A percentile compares a stretch with the other conserved stretches of the same genome.
These are phyloP conservation scores for Fomitopsis betulina DNA, from an alignment of 1,284 basidiomycete species.

Conservation along the genomic window DNA sequence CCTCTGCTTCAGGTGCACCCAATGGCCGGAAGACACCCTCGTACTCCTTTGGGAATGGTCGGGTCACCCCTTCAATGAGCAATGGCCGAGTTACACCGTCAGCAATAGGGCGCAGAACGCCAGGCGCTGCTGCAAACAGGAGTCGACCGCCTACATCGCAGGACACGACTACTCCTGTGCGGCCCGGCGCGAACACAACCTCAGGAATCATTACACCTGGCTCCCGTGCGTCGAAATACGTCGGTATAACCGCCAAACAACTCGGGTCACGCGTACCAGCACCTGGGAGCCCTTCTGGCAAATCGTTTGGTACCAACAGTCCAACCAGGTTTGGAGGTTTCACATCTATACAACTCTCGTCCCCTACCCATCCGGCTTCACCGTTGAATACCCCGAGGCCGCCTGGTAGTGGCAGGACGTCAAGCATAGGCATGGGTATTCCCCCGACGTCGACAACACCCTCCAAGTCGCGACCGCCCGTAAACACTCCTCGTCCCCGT, in stretches of 20 bases:
- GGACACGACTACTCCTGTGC: conserved; percentile 19
- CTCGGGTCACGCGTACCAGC: conserved; percentile 45
- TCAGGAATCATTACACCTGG: conserved; percentile 61
- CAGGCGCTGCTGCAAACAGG: conserved; percentile 18
- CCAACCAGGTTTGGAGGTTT: conserved; percentile 33
- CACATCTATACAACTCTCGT: conserved; percentile 22
- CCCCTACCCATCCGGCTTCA: conserved; percentile 28
- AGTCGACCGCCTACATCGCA: conserved; percentile 14
- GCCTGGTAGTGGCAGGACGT: conserved; percentile 31
- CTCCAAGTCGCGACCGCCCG: conserved; percentile 41
- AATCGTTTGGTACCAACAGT: conserved; percentile 26
- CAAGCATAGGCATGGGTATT: conserved; percentile 34
- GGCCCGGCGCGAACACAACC: conserved; percentile 24
- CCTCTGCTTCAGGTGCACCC: conserved; percentile 18
- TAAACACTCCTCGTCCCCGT: conserved; percentile 54
- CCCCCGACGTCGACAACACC: conserved; percentile 33
- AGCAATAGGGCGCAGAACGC: conserved; percentile 25
- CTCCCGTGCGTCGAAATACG: conserved; percentile 79
- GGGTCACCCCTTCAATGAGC: conserved; percentile 42
- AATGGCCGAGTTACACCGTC: conserved; percentile 36
- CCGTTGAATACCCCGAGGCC: conserved; percentile 65
- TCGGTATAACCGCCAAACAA: conserved; percentile 80
- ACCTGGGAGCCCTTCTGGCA: conserved; percentile 29
- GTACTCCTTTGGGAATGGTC: conserved; percentile 39
- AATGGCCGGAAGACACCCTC: conserved; percentile 27